phyloP scores from a whole-genome alignment of 2,329 filamentous ascomycete species.

The Cytospora piceicola region DNA sequence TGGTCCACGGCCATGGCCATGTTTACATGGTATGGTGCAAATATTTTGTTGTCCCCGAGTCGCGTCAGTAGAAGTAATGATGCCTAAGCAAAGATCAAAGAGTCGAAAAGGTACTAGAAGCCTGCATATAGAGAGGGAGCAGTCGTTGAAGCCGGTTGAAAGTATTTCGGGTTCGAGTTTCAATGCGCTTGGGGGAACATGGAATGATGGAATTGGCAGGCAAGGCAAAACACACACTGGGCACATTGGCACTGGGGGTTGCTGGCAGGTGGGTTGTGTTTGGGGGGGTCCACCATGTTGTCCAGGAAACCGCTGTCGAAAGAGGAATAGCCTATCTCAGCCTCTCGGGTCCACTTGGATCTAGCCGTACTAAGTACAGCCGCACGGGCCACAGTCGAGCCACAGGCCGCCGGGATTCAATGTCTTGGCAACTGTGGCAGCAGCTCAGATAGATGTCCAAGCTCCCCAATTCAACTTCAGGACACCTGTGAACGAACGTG shows the following conservation, averaged over 20 bases:
- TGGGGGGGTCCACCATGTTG: not conserved
- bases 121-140: not conserved
- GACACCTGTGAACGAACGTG: slow-evolving; percentile 19
- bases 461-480: slow-evolving; percentile 16
- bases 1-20: slow-evolving; percentile 36
- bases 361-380: not conserved
- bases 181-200: slow-evolving; percentile 1
- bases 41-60: slow-evolving; percentile 31
- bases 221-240: not conserved
- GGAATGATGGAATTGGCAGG: not conserved
- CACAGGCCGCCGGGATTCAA: not conserved
- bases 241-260: not conserved
- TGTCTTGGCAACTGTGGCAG: slow-evolving; percentile 22
- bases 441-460: not conserved
- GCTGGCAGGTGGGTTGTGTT: not conserved
- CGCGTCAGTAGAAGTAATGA: slow-evolving; percentile 31
- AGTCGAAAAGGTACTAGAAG: not conserved
- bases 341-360: not conserved
- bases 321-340: slow-evolving; percentile 4
- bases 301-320: slow-evolving; percentile 10
- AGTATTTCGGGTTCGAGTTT: slow-evolving; percentile 1
- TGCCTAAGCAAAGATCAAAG: not conserved
- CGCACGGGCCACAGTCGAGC: slow-evolving; percentile 6
- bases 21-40: slow-evolving; percentile 39
- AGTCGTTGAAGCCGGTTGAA: slow-evolving; percentile 3